Percentiles rank a stretch among this genome's conserved stretches.
phyloP scores from a whole-genome alignment of 164 flowering plant genomes.

The Vitis rotundifolia region DNA sequence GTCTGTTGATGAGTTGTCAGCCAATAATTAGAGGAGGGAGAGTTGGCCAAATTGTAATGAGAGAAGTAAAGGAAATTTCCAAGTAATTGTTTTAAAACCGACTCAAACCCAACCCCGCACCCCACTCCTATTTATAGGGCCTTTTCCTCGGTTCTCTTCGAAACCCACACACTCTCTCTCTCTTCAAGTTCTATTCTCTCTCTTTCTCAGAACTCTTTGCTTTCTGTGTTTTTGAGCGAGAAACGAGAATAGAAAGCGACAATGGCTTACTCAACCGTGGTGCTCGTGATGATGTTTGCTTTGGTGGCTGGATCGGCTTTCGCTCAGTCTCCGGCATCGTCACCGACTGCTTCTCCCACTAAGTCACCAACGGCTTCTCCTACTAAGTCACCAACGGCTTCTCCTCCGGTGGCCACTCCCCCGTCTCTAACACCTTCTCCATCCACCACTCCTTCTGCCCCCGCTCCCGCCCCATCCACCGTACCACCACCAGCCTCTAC shows the following conservation, averaged over 20 bases:
- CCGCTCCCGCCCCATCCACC: constrained; percentile 8
- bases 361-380: constrained; percentile 4
- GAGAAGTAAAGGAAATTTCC: too few species aligned
- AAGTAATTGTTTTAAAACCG: too few species aligned
- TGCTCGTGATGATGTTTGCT: constrained; percentile 16
- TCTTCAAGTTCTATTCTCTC: background rate
- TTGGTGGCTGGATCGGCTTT: constrained; percentile 28
- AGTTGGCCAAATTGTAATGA: too few species aligned
- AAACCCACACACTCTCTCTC: too few species aligned
- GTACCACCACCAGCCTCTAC: background rate
- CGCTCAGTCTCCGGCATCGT: constrained; percentile 23
- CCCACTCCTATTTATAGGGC: too few species aligned
- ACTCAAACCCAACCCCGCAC: too few species aligned
- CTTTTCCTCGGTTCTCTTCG: too few species aligned
- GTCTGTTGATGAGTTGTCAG: too few species aligned
- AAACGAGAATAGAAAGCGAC: background rate
- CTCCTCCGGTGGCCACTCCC: constrained; percentile 25
- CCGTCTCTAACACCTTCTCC: constrained; percentile 15
- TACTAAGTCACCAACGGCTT: constrained; percentile 6
- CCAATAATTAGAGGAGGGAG: too few species aligned
- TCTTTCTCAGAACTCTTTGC: background rate
- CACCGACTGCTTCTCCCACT: constrained; percentile 18
- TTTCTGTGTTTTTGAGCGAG: background rate
- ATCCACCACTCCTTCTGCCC: background rate
- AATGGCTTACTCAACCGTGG: constrained; percentile 21